Conservation (phyloP, 2,329 filamentous ascomycete species). For the Amauroascus niger region DNA sequence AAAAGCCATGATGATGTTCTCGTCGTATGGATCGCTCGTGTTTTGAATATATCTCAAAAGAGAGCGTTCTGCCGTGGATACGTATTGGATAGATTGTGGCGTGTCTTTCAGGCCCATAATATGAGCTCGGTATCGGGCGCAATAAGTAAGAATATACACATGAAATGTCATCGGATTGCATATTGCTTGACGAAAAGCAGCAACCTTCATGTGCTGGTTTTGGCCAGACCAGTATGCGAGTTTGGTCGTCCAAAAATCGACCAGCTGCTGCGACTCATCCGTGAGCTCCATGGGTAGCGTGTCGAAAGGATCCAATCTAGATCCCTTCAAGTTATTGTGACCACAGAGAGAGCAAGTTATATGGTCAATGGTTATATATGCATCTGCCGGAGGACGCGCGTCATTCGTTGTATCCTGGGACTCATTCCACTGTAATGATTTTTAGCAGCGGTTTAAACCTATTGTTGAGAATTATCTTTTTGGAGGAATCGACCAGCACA, state of each 20-base stretch:
- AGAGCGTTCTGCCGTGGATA: constrained; percentile 22
- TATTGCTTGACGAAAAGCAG: constrained; percentile 29
- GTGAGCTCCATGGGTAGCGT: constrained; percentile 23
- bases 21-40: constrained; percentile 19
- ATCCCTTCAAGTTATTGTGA: constrained; percentile 11
- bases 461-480: no score
- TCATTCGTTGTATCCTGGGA: background rate
- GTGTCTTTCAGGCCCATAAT: constrained; percentile 21
- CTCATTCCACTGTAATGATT: no score
- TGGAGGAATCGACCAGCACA: no score
- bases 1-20: constrained; percentile 28
- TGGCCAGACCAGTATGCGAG: constrained; percentile 37
- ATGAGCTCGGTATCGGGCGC: constrained; percentile 30
- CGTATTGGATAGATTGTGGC: constrained; percentile 24
- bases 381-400: constrained; percentile 7
- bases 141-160: constrained; percentile 30
- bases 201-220: constrained; percentile 31
- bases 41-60: constrained; percentile 24
- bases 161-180: constrained; percentile 30
- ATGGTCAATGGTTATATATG: constrained; percentile 6
- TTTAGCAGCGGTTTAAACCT: no score
- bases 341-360: constrained; percentile 19
- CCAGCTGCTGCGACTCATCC: constrained; percentile 26
- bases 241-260: constrained; percentile 30
- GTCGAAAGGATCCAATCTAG: constrained; percentile 25